Percentiles rank a stretch among this genome's conserved stretches.
Evolutionary conservation across 306 rosid genomes (phyloP).

Genomic region (Cicer cuneatum): DNA sequence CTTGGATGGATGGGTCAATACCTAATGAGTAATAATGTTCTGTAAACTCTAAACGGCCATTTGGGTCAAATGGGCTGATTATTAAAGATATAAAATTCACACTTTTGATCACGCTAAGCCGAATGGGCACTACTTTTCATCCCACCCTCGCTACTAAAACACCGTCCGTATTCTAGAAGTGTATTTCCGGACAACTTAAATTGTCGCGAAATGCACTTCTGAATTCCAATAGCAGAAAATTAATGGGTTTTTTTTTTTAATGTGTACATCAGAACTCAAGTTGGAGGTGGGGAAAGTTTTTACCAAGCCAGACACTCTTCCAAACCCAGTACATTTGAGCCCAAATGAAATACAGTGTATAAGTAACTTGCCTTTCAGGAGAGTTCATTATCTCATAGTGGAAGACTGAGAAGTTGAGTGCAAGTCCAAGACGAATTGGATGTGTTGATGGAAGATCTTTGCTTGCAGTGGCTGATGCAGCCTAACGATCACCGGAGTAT

Average conservation of each 20-base stretch:
- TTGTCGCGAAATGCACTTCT: no score
- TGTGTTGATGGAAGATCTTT: slow-evolving; percentile 91
- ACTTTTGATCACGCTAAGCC: neutral
- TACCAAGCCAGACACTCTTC: neutral
- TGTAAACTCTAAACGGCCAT: neutral
- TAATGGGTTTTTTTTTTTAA: no score
- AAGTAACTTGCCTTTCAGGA: slow-evolving; percentile 70
- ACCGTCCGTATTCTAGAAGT: neutral
- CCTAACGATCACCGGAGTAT: slow-evolving; percentile 49
- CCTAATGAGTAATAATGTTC: neutral
- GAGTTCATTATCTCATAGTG: slow-evolving; percentile 95
- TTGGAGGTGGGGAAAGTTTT: no score
- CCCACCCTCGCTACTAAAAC: neutral
- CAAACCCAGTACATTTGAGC: neutral
- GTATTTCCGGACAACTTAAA: neutral
- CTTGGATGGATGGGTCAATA: slow-evolving; percentile 18
- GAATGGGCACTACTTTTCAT: neutral
- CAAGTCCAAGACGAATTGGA: slow-evolving; percentile 97
- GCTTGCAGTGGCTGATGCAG: slow-evolving; percentile 81
- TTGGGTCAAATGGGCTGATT: neutral
- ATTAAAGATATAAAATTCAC: neutral
- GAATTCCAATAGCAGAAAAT: no score
- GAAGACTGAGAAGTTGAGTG: slow-evolving; percentile 95
- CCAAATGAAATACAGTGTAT: neutral
- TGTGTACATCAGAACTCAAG: no score